Evolutionary conservation across 176 grass and related monocot genomes (phyloP).

Genomic region (Avena sativa): DNA sequence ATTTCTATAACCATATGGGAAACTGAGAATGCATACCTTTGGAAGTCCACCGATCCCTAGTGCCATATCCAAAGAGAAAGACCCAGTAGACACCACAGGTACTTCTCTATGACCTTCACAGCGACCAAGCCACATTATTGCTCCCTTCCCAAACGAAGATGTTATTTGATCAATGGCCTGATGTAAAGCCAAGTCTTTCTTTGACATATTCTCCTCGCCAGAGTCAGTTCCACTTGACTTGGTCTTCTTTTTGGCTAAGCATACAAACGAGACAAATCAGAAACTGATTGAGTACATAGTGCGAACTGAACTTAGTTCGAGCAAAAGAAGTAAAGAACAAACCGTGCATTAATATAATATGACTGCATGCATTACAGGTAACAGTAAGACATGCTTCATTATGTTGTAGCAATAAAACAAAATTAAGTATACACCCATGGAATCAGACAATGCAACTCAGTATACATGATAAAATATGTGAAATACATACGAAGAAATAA

Average conservation of each 20-base stretch:
- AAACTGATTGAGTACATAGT: conserved; percentile 21
- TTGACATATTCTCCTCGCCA: conserved; percentile 78
- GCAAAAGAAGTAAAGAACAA: not conserved
- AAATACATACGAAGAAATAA: not conserved
- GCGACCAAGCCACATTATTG: conserved; percentile 99
- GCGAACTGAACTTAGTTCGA: conserved; percentile 1
- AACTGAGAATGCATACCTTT: conserved; percentile 62
- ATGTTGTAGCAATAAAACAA: not conserved
- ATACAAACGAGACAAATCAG: conserved; percentile 37
- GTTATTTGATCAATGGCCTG: conserved; percentile 97
- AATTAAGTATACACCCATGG: not conserved
- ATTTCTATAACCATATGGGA: not conserved
- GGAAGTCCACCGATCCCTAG: conserved; percentile 87
- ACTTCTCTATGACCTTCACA: conserved; percentile 74
- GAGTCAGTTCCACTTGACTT: conserved; percentile 75
- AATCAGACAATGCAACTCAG: not conserved
- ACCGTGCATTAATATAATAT: not conserved
- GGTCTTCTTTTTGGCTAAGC: conserved; percentile 73
- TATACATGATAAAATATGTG: not conserved
- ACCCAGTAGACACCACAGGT: conserved; percentile 87
- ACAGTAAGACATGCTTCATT: conserved; percentile 17
- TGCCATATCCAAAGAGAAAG: conserved; percentile 89
- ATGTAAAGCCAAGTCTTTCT: conserved; percentile 88
- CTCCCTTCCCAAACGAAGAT: conserved; percentile 83
- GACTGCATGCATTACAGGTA: too few species aligned